phyloP scores from a whole-genome alignment of 257 asterid species.

The Solanum raphanifolium region DNA sequence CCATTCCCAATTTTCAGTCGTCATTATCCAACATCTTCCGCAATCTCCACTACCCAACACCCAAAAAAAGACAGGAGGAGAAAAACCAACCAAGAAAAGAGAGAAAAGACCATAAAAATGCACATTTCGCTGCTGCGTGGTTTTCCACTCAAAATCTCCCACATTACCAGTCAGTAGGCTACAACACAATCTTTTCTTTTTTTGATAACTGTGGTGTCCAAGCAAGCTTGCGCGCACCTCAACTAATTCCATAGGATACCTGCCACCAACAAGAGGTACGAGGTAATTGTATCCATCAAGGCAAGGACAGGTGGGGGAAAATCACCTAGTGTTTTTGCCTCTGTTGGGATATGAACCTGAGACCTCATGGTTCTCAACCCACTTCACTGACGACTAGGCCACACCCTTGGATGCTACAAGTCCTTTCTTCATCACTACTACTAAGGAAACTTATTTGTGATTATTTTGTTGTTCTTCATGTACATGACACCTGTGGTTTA shows the following conservation, averaged over 20 bases:
- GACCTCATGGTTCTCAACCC: background rate
- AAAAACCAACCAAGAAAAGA: background rate
- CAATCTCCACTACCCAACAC: background rate
- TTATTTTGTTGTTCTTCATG: background rate
- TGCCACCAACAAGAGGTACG: background rate
- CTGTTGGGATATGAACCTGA: background rate
- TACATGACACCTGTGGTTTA: background rate
- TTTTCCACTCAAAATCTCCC: background rate
- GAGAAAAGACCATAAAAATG: background rate
- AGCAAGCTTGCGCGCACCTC: background rate
- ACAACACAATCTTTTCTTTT: background rate
- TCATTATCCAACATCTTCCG: background rate
- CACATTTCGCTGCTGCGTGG: background rate
- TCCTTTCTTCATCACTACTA: background rate
- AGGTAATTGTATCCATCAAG: background rate
- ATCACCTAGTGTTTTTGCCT: background rate
- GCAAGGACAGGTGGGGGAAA: background rate
- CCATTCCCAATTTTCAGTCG: background rate
- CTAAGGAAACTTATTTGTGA: background rate
- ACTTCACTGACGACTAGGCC: background rate
- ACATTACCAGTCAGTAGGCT: background rate
- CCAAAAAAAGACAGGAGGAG: background rate
- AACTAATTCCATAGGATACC: background rate
- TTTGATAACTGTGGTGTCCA: background rate
- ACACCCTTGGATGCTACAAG: background rate